Conservation (phyloP, 805 yeast genomes). For the Suhomyces canberraensis region DNA sequence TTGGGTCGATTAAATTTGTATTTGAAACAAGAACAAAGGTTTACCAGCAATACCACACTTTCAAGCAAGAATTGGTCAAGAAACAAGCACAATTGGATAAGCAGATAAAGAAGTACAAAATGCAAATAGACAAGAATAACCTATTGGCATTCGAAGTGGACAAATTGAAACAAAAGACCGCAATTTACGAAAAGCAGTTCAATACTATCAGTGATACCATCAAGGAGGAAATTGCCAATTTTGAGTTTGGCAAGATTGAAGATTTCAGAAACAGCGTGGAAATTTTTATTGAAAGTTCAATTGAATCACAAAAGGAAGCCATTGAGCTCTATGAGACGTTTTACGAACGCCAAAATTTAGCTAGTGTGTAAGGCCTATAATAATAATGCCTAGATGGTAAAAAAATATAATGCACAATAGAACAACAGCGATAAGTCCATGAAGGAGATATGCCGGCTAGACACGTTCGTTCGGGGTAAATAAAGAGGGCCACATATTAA, state of each 20-base stretch:
- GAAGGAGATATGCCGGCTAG: too few relatives aligned
- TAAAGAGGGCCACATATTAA: too few relatives aligned
- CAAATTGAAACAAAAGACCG: conserved; percentile 50
- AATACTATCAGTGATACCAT: conserved; percentile 64
- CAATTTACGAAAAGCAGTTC: conserved; percentile 55
- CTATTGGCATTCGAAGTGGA: conserved; percentile 57
- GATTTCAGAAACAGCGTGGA: conserved; percentile 90
- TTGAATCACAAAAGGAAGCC: conserved; percentile 90
- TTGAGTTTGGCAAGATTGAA: conserved; percentile 71
- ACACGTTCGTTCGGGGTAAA: too few relatives aligned
- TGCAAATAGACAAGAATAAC: conserved; percentile 61
- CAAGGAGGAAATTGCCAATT: conserved; percentile 60
- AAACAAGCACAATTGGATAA: conserved; percentile 46
- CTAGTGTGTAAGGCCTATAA: conserved; percentile 5
- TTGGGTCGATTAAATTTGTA: conserved; percentile 70
- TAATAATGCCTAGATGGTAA: too few relatives aligned
- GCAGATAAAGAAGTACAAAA: conserved; percentile 40
- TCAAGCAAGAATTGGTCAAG: conserved; percentile 43
- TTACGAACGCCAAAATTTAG: conserved; percentile 49
- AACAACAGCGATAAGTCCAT: too few relatives aligned
- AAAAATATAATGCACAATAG: too few relatives aligned
- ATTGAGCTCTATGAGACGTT: conserved; percentile 88
- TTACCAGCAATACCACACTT: conserved; percentile 40
- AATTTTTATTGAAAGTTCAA: conserved; percentile 82
- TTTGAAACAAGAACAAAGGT: conserved; percentile 70